Conservation (phyloP, 371 early-diverging fungal genomes). For the Zopfochytrium polystomum region DNA sequence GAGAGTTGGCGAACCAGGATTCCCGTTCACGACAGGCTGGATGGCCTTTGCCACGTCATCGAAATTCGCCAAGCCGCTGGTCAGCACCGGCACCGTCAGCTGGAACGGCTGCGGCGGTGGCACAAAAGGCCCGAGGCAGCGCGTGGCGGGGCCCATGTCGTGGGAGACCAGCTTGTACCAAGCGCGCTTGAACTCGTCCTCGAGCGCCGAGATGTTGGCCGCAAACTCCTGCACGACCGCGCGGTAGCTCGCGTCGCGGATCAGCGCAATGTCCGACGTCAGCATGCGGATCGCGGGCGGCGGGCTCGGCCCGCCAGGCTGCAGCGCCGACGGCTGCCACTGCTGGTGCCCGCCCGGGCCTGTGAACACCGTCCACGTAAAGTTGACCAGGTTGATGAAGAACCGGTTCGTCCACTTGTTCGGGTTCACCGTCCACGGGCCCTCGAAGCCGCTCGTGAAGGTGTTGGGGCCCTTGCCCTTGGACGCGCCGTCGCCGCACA, state of each 20-base stretch:
- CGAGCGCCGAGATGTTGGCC: slow-evolving; percentile 12
- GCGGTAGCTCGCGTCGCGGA: slow-evolving; percentile 21
- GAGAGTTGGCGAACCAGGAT: neutral
- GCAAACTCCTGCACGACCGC: slow-evolving; percentile 14
- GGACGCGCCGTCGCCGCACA: slow-evolving; percentile 17
- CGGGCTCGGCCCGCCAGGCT: slow-evolving; percentile 2
- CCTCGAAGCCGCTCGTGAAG: slow-evolving; percentile 31
- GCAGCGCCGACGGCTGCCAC: slow-evolving; percentile 21
- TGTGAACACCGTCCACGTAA: slow-evolving; percentile 34
- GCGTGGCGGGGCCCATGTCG: slow-evolving; percentile 28
- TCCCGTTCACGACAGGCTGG: neutral
- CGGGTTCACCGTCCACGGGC: slow-evolving; percentile 78
- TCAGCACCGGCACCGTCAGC: slow-evolving; percentile 21
- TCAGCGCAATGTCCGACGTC: slow-evolving; percentile 30
- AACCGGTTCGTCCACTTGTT: slow-evolving; percentile 81
- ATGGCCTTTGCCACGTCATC: neutral
- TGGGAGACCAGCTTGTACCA: slow-evolving; percentile 30
- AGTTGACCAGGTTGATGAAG: slow-evolving; percentile 48
- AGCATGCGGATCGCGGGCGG: slow-evolving; percentile 24
- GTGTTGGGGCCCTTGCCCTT: slow-evolving; percentile 31
- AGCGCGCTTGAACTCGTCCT: slow-evolving; percentile 23
- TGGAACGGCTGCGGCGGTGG: slow-evolving; percentile 31
- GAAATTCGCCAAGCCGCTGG: slow-evolving; percentile 12
- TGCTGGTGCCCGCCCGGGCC: slow-evolving; percentile 29
- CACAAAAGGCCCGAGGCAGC: slow-evolving; percentile 21